Evolutionary conservation across 208 protist genomes (phyloP).

Genomic region (Acanthamoeba sp.): DNA sequence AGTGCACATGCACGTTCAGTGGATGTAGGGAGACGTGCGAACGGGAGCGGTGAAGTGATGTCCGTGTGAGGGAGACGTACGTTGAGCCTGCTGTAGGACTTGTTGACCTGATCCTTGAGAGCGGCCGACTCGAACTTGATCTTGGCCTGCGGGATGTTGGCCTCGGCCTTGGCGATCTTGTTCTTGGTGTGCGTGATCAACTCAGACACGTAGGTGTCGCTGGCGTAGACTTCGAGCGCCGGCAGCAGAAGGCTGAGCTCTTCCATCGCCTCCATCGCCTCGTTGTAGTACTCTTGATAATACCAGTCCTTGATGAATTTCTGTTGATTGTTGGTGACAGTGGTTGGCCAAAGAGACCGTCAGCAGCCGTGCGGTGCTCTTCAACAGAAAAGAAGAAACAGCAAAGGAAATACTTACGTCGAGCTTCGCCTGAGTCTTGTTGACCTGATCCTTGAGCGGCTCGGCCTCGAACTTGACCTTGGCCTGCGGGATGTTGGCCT

Average conservation of each 20-base stretch:
- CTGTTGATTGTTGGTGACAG: too few relatives aligned
- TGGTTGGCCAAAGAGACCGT: too few relatives aligned
- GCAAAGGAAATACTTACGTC: not conserved
- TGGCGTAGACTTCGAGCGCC: constrained; percentile 42
- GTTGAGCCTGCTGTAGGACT: constrained; percentile 36
- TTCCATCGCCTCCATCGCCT: constrained; percentile 50
- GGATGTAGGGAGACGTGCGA: too few relatives aligned
- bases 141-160: constrained; percentile 52
- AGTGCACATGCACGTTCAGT: too few relatives aligned
- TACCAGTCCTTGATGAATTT: constrained; percentile 72
- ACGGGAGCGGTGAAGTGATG: not conserved
- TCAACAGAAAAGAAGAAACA: too few relatives aligned
- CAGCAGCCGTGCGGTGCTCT: too few relatives aligned
- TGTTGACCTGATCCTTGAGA: constrained; percentile 14
- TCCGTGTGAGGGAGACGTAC: not conserved
- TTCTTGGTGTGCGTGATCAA: constrained; percentile 5
- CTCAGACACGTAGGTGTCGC: not conserved
- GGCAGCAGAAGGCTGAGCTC: constrained; percentile 51
- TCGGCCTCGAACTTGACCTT: constrained; percentile 68
- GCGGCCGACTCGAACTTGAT: constrained; percentile 46
- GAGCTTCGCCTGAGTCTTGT: not conserved
- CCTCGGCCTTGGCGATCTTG: constrained; percentile 29
- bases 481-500: constrained; percentile 56
- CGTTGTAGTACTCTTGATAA: constrained; percentile 59
- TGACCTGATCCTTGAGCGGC: constrained; percentile 46